Percentiles rank a stretch among this genome's conserved stretches.
Evolutionary conservation across 495 filamentous ascomycete species (phyloP).

Genomic region (Talaromyces ruber): DNA sequence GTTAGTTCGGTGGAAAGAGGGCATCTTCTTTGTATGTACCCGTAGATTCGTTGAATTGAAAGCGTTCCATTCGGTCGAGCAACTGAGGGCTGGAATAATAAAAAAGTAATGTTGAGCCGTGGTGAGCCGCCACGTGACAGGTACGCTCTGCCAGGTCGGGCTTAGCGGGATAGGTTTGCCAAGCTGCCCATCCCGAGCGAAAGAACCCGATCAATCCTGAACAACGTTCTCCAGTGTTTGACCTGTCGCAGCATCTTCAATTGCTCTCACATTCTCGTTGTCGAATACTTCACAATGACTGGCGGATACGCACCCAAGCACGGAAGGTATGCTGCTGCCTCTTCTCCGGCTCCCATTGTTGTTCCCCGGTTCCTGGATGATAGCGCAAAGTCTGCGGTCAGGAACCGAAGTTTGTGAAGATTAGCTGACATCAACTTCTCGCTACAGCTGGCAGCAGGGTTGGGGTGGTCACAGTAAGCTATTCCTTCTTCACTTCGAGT

Average conservation of each 20-base stretch:
- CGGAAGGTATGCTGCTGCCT: conserved; percentile 46
- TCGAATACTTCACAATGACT: conserved; percentile 2
- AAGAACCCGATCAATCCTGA: not conserved
- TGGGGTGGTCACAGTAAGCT: conserved; percentile 54
- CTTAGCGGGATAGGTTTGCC: not conserved
- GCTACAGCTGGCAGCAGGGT: conserved; percentile 50
- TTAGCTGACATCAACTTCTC: not conserved
- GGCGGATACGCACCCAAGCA: conserved; percentile 38
- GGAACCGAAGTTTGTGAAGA: not conserved
- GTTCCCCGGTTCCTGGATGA: not conserved
- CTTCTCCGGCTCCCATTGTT: not conserved
- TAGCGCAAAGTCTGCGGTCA: not conserved
- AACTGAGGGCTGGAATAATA: no score
- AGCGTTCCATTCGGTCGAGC: no score
- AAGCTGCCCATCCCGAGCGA: not conserved
- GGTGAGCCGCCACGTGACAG: not conserved
- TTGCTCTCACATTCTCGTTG: not conserved
- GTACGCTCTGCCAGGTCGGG: not conserved
- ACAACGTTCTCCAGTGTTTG: not conserved
- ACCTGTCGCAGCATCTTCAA: not conserved
- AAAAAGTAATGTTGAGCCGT: no score
- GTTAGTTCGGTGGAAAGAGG: not conserved
- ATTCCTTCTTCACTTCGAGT: not conserved
- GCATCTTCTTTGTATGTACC: not conserved
- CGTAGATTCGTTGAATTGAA: no score